A percentile compares a stretch with the other conserved stretches of the same genome.
Evolutionary conservation across 306 rosid genomes (phyloP).

Genomic region (Glycyrrhiza uralensis): DNA sequence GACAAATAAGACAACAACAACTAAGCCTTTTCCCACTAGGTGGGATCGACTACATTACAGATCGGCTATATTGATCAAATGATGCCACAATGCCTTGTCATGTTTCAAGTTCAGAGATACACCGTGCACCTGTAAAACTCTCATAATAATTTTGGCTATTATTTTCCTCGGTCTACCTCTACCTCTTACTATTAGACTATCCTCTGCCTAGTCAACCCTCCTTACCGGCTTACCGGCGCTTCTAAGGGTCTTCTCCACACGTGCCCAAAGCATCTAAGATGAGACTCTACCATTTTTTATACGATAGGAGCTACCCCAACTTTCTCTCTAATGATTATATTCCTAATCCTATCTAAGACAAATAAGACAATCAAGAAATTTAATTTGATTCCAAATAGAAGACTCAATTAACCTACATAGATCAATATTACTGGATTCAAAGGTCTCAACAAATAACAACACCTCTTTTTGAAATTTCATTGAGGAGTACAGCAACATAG

Average conservation of each 20-base stretch:
- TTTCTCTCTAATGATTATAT: not conserved
- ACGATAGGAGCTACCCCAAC: not conserved
- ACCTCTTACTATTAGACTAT: not conserved
- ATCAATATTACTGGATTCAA: not conserved
- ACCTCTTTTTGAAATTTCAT: not conserved
- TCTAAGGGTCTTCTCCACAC: not conserved
- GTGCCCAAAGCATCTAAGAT: not conserved
- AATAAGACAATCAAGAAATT: constrained; percentile 7
- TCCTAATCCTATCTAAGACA: not conserved
- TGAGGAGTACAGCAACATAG: constrained; percentile 16
- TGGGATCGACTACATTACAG: no score
- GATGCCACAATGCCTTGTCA: not conserved
- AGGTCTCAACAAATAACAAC: constrained; percentile 8
- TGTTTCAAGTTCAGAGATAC: not conserved
- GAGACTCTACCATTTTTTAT: not conserved
- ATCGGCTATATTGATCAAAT: no score
- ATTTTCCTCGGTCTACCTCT: not conserved
- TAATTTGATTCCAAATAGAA: not conserved
- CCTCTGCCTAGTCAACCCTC: not conserved
- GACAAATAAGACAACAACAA: not conserved
- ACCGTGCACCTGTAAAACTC: not conserved
- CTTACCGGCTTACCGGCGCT: not conserved
- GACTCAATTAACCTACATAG: not conserved
- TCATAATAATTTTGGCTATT: not conserved
- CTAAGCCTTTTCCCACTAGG: not conserved